phyloP scores from a whole-genome alignment of 495 filamentous ascomycete genomes.

The Cetradonia linearis region DNA sequence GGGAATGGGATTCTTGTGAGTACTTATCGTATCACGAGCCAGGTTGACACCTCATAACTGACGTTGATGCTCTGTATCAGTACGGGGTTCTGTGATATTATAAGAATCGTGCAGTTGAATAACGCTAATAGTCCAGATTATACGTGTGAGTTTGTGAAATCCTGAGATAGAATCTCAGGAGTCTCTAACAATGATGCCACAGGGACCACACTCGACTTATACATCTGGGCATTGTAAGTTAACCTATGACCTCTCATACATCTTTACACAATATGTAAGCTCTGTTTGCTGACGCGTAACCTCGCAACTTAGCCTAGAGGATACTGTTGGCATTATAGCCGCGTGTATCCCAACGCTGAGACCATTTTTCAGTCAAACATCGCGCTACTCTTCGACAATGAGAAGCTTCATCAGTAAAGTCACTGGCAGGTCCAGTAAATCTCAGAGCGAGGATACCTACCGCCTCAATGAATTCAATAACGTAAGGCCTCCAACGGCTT shows the following conservation, averaged over 20 bases:
- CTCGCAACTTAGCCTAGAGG: background rate
- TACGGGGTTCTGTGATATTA: background rate
- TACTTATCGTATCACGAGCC: background rate
- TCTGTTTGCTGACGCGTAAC: background rate
- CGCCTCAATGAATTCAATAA: background rate
- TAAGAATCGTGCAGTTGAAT: background rate
- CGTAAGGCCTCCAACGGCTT: background rate
- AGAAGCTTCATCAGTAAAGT: background rate
- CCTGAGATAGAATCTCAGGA: background rate
- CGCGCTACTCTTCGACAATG: background rate
- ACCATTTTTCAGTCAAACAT: background rate
- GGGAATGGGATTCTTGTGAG: slow-evolving; percentile 17
- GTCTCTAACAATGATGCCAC: background rate
- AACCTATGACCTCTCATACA: background rate
- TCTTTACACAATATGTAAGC: background rate
- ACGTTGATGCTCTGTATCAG: background rate
- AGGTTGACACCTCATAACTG: background rate
- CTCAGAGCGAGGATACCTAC: background rate
- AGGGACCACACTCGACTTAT: background rate
- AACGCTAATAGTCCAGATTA: background rate
- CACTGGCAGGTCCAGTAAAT: background rate
- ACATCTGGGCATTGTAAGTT: slow-evolving; percentile 1
- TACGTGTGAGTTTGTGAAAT: background rate
- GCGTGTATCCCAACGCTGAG: background rate
- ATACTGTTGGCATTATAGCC: slow-evolving; percentile 1